These are phyloP conservation scores for Linanthus parryae DNA, from an alignment of 148 eudicot genomes.

Conservation along the genomic window DNA sequence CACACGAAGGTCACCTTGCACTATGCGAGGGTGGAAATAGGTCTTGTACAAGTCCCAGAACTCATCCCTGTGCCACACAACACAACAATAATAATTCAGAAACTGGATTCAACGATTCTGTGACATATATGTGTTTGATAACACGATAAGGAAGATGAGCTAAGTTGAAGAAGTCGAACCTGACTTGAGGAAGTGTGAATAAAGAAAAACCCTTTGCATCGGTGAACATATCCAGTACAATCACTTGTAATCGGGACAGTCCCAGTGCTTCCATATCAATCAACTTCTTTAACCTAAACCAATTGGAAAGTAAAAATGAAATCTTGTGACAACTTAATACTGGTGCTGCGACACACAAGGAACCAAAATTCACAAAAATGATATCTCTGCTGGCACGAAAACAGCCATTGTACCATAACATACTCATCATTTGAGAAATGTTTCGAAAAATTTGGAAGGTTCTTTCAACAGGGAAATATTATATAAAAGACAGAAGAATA, in stretches of 20 bases:
- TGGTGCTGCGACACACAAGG: background rate
- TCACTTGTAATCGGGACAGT: constrained; percentile 50
- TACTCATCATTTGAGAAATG: too few relatives aligned
- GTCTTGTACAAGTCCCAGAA: constrained; percentile 79
- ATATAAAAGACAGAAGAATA: too few relatives aligned
- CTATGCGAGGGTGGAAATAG: constrained; percentile 55
- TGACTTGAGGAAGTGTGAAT: constrained; percentile 86
- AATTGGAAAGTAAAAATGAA: constrained; percentile 1
- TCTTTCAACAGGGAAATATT: too few relatives aligned
- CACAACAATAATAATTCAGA: background rate
- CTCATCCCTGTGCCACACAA: constrained; percentile 49
- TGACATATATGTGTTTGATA: background rate
- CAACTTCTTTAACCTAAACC: constrained; percentile 80
- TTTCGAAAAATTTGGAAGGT: too few relatives aligned
- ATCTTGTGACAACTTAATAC: background rate
- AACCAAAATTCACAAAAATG: background rate
- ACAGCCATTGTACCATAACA: too few relatives aligned
- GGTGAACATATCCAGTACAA: constrained; percentile 79
- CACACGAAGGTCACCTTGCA: constrained; percentile 55
- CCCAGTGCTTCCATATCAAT: constrained; percentile 81
- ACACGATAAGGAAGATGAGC: background rate
- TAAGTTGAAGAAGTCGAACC: constrained; percentile 29
- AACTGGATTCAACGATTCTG: background rate
- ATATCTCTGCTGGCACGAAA: too few relatives aligned
- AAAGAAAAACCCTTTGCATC: constrained; percentile 92